Base-by-base conservation (phyloP, 169 alveolate species). In the Plasmodium sp. region DNA sequence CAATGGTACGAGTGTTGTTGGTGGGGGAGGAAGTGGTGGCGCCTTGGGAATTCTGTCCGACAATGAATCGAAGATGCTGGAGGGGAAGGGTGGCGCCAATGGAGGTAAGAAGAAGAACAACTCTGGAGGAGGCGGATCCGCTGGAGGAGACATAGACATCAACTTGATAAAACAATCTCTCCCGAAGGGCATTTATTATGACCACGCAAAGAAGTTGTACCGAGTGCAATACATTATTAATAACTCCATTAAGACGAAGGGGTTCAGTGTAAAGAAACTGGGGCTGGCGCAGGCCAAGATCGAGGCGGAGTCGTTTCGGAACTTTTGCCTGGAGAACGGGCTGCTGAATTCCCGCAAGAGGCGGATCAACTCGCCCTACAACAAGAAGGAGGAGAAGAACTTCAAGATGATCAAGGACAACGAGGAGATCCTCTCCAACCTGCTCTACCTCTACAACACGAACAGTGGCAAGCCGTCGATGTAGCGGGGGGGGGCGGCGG, bases 151-250 rank as follows among this genome's bases (percentile, higher is more conserved):
- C 72, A 36, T 62, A 1, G 91, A 90, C 74, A 81, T 90, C 3
- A 54, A 80, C 81, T 48, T 81, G 41, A 90, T 90, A 41, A 90
- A 90, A 27, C 90, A 81, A 16, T 79, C 92, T 0, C 74, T 90
- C 18, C 94, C 94, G 27, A 90, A 90, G 22, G 94, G 94, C 18
- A 90, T 90, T 33, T 90, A 90, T 90, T 90, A 81, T 90, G 94
- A 90, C 22, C 94, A 90, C 18, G 91, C 94, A 18, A 90, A 90
- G 71, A 79, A 90, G 16, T 81, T 90, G 31, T 90, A 90, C 33
- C 81, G 94, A 81, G 94, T 90, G 16, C 94, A 90, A 18, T 90
- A 90, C 36, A 81, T 90, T 22, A 48, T 90, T 31, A 81, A 90
- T 43, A 81, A 90, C 73, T 90, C 94, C 5, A 90, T 90, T 67